Conservation (phyloP, 331 rosid species). For the Malus hybrid region DNA sequence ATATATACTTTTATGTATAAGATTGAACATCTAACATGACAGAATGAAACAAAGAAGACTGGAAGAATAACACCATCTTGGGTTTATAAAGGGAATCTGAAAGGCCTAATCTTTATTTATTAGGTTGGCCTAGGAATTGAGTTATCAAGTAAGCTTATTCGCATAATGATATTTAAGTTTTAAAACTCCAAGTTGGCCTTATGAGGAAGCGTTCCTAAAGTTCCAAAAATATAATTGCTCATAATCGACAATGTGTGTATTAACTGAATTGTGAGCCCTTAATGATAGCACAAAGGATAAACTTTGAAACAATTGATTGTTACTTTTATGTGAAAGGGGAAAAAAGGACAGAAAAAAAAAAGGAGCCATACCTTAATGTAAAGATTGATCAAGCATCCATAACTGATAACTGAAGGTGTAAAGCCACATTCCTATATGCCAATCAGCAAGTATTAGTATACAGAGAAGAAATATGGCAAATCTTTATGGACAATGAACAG, state of each 20-base stretch:
- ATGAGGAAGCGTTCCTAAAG: neutral
- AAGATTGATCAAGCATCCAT: constrained; percentile 90
- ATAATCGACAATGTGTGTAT: neutral
- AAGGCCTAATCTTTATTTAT: neutral
- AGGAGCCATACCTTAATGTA: constrained; percentile 57
- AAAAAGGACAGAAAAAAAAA: neutral
- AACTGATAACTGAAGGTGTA: constrained; percentile 81
- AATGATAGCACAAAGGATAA: neutral
- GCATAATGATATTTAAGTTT: neutral
- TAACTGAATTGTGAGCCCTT: neutral
- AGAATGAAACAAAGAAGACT: neutral
- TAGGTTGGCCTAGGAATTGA: neutral
- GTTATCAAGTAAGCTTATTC: neutral
- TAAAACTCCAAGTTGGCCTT: neutral
- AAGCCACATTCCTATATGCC: constrained; percentile 80
- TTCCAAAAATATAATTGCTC: neutral
- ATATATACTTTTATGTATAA: neutral
- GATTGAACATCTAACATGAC: neutral
- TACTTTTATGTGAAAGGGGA: constrained; percentile 5
- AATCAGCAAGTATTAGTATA: constrained; percentile 7
- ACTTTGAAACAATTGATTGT: neutral
- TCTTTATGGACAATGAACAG: neutral
- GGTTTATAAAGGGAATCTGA: neutral
- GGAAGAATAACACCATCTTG: neutral
- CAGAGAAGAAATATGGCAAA: neutral